Percentiles rank a stretch among this genome's conserved stretches.
phyloP scores from a whole-genome alignment of 1,284 basidiomycete species.

The Caloboletus inedulis region DNA sequence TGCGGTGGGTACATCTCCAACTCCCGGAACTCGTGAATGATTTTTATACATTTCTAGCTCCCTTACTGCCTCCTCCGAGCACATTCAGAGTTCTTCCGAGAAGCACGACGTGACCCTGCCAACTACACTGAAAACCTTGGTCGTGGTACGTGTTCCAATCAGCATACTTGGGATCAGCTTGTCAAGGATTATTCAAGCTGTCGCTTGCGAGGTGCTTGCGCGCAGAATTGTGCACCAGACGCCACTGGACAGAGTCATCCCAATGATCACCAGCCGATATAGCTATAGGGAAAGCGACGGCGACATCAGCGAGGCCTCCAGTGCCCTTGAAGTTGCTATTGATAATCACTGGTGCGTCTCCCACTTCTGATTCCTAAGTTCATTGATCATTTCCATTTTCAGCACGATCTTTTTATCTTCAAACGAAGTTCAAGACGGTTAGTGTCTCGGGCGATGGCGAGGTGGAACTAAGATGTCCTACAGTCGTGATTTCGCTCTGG shows the following conservation, averaged over 20 bases:
- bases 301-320: slow-evolving; percentile 29
- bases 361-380: not conserved
- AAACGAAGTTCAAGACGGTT: slow-evolving; percentile 80
- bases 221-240: slow-evolving; percentile 73
- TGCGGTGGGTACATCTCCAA: slow-evolving; percentile 52
- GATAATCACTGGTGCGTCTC: slow-evolving; percentile 62
- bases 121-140: slow-evolving; percentile 85
- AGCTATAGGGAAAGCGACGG: slow-evolving; percentile 73
- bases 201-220: slow-evolving; percentile 86
- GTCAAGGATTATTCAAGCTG: slow-evolving; percentile 41
- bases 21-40: not conserved
- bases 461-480: slow-evolving; percentile 5
- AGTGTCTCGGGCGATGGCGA: slow-evolving; percentile 14
- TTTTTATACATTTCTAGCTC: slow-evolving; percentile 41
- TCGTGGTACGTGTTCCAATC: slow-evolving; percentile 50
- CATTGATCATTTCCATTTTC: slow-evolving; percentile 6
- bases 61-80: slow-evolving; percentile 82
- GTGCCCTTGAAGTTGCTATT: slow-evolving; percentile 31
- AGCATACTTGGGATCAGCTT: not conserved
- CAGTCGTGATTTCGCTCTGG: slow-evolving; percentile 76
- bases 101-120: slow-evolving; percentile 70
- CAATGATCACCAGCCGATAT: slow-evolving; percentile 78
- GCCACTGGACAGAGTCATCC: slow-evolving; percentile 59
- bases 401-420: slow-evolving; percentile 86
- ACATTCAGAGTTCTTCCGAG: slow-evolving; percentile 72